Conservation (phyloP, 805 yeast species). For the Candida coquimbonensis region DNA sequence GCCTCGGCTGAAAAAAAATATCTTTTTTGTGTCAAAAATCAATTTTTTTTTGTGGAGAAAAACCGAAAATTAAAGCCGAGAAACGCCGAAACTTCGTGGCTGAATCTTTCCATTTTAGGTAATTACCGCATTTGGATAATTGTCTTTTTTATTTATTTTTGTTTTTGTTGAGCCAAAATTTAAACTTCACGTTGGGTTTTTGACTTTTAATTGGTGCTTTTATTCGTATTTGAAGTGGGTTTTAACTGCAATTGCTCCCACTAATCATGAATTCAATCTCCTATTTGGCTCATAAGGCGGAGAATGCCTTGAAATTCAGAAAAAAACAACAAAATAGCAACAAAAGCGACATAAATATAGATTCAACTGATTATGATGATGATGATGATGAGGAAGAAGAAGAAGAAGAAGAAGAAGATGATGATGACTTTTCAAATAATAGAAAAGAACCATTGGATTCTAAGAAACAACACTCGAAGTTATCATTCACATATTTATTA, state of each 20-base stretch:
- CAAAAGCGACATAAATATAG: not conserved
- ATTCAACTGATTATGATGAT: not conserved
- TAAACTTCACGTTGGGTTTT: too few relatives aligned
- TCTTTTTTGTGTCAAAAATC: not conserved
- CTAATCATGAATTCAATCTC: constrained; percentile 22
- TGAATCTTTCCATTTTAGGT: too few relatives aligned
- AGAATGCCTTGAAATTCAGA: constrained; percentile 12
- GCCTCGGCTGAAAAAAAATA: not conserved
- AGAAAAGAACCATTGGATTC: not conserved
- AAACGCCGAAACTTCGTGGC: not conserved
- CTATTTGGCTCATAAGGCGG: constrained; percentile 21
- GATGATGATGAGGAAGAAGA: not conserved
- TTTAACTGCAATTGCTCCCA: not conserved
- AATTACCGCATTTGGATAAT: not conserved
- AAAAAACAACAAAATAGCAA: constrained; percentile 2
- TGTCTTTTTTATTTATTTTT: not conserved
- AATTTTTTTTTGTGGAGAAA: not conserved
- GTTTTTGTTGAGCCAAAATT: too few relatives aligned
- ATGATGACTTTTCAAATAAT: not conserved
- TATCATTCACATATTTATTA: constrained; percentile 12
- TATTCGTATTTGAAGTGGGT: too few relatives aligned
- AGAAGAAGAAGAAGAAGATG: not conserved
- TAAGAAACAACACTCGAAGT: not conserved
- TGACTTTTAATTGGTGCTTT: too few relatives aligned
- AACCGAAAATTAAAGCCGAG: not conserved